Base-by-base conservation (phyloP, 2,329 filamentous ascomycete genomes). In the Beauveria sp. region DNA sequence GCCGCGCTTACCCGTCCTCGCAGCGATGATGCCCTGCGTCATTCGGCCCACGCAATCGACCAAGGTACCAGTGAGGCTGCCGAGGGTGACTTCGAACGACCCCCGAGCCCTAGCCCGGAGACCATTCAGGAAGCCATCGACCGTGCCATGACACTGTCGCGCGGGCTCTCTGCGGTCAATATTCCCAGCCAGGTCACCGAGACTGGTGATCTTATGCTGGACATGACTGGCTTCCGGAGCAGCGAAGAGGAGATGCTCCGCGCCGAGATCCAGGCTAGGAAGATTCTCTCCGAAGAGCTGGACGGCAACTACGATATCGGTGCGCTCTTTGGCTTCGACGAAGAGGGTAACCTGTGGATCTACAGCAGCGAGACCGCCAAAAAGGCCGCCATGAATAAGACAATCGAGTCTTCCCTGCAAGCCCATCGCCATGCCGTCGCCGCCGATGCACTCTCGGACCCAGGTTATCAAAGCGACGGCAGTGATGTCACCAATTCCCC, bases 281-380 rank as follows among this genome's bases (percentile, higher is more conserved):
- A 93, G 72, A 91, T 99, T 55, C 82, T 99, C 14, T 88, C 92
- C 0, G 92, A 99, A 70, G 93, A 97, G 74, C 77, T 97, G 16
- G 90, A 96, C 68, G 94, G 92, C 24, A 92, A 93, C 70, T 97
- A 97, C 72, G 94, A 99, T 71, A 96, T 99, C 67, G 94, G 94
- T 6, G 89, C 93, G 2, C 80, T 99, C 34, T 96, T 99, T 67
- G 94, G 92, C 14, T 93, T 94, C 50, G 94, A 99, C 70, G 92
- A 96, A 70, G 86, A 94, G 63, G 94, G 94, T 7, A 99, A 99
- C 69, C 80, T 99, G n/a, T 97, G 94, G 93, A 97, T 99, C 66
- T 99, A 99, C 77, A 94, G 92, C 75, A 97, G 92, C 68, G 92
- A 97, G 73, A 92, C 96, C 70, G 92, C 94, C 26, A 97, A 97